phyloP scores from a whole-genome alignment of 192 early-diverging fungal genomes.

The Pilobolus umbonatus region DNA sequence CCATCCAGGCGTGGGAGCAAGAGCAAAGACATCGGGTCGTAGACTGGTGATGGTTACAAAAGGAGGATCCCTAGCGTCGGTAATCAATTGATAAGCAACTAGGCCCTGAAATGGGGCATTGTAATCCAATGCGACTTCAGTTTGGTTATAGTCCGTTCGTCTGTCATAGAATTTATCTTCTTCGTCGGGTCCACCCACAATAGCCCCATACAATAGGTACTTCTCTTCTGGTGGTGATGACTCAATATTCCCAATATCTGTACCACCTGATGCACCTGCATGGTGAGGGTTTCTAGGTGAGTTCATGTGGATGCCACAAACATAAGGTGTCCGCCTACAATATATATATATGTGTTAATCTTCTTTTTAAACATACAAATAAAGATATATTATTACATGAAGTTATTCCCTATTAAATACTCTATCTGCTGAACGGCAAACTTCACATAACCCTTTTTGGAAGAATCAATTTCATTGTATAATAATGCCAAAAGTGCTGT shows the following conservation, averaged over 20 bases:
- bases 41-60: constrained; percentile 45
- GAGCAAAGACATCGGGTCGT: constrained; percentile 35
- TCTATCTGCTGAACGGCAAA: constrained; percentile 44
- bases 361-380: constrained; percentile 18
- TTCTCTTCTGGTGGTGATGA: constrained; percentile 27
- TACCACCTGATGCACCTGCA: constrained; percentile 51
- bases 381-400: constrained; percentile 18
- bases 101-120: constrained; percentile 50
- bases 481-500: constrained; percentile 36
- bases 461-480: constrained; percentile 18
- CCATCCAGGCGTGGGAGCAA: constrained; percentile 37
- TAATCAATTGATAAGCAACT: constrained; percentile 47
- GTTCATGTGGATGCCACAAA: constrained; percentile 53
- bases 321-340: constrained; percentile 44
- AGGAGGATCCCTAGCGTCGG: constrained; percentile 36
- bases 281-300: constrained; percentile 57
- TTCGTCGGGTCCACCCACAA: constrained; percentile 57
- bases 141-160: constrained; percentile 42
- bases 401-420: constrained; percentile 53
- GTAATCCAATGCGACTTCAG: constrained; percentile 53
- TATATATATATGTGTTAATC: constrained; percentile 40
- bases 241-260: constrained; percentile 33
- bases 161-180: constrained; percentile 46
- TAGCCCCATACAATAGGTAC: constrained; percentile 47
- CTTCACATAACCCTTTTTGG: constrained; percentile 14